These are phyloP conservation scores for Plasmodium billcollinsi DNA, from an alignment of 169 alveolate species.

Conservation along the genomic window DNA sequence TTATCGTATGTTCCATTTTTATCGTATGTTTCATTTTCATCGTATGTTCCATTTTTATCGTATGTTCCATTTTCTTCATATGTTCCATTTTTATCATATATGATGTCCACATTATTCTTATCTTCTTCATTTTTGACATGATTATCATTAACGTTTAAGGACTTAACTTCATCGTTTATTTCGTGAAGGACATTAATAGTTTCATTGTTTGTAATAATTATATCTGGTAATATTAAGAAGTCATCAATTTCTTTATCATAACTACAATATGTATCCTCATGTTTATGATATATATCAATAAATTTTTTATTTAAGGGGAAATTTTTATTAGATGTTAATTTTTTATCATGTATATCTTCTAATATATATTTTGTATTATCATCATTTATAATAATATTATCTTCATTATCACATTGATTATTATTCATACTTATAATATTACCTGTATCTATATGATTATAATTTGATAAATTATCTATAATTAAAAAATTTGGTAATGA, in stretches of 20 bases:
- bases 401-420: background rate
- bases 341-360: background rate
- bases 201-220: background rate
- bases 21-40: too few relatives aligned
- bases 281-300: conserved; percentile 62
- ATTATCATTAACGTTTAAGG: background rate
- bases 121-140: background rate
- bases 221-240: conserved; percentile 35
- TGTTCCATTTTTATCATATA: too few relatives aligned
- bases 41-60: too few relatives aligned
- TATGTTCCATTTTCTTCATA: too few relatives aligned
- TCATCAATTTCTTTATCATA: conserved; percentile 61
- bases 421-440: background rate
- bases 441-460: background rate
- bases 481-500: conserved; percentile 26
- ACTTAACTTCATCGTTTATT: background rate
- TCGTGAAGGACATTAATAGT: background rate
- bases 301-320: conserved; percentile 24
- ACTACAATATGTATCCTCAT: conserved; percentile 38
- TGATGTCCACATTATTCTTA: background rate
- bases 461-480: conserved; percentile 14
- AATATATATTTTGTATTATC: background rate
- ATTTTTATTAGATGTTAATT: conserved; percentile 17
- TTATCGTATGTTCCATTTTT: too few relatives aligned
- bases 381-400: background rate